Evolutionary conservation across 345 rosid species (phyloP).

Genomic region (Abelmoschus esculentus): DNA sequence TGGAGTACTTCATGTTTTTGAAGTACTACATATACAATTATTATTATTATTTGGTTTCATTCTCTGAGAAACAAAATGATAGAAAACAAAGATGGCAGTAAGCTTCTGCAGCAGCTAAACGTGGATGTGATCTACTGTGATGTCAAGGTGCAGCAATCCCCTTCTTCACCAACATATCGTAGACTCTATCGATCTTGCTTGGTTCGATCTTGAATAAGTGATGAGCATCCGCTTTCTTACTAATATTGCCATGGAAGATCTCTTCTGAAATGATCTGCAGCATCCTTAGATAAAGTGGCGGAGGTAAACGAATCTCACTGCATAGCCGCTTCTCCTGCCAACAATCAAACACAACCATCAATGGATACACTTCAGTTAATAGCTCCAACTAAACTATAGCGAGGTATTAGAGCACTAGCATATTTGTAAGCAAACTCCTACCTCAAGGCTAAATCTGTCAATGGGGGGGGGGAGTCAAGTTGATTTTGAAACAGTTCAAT

Average conservation of each 20-base stretch:
- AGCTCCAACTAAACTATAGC: background rate
- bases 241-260: conserved; percentile 65
- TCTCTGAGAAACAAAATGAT: background rate
- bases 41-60: background rate
- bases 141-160: conserved; percentile 66
- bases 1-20: background rate
- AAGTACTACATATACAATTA: background rate
- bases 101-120: background rate
- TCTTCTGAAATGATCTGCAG: conserved; percentile 71
- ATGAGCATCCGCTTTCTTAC: conserved; percentile 73
- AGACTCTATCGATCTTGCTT: conserved; percentile 71
- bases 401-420: background rate
- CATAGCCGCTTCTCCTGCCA: conserved; percentile 89
- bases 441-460: background rate
- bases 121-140: background rate
- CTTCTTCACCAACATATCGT: conserved; percentile 88
- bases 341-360: conserved; percentile 6
- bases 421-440: background rate
- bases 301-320: conserved; percentile 58
- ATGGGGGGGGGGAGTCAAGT: background rate
- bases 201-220: conserved; percentile 72
- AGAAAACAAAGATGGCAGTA: background rate
- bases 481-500: background rate
- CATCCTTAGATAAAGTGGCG: conserved; percentile 77
- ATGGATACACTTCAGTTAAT: background rate